Percentiles rank a stretch among this genome's conserved stretches.
These are phyloP conservation scores for Alternaria alternata DNA, from an alignment of 2,329 filamentous ascomycete genomes.

Conservation along the genomic window DNA sequence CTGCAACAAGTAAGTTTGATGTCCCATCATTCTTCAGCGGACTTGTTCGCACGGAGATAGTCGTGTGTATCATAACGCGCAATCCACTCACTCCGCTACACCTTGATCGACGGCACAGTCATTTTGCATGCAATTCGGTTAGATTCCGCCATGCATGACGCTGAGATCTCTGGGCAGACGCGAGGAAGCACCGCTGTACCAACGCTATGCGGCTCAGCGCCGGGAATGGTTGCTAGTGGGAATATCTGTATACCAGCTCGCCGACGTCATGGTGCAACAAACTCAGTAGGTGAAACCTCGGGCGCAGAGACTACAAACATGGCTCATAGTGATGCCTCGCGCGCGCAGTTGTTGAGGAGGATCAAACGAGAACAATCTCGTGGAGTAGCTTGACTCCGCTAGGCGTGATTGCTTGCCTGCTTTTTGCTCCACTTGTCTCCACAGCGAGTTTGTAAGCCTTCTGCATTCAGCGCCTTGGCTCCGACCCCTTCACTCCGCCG, in stretches of 20 bases:
- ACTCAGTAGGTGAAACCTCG: not conserved
- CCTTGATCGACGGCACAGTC: not conserved
- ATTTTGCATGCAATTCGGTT: not conserved
- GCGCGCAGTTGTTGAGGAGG: not conserved
- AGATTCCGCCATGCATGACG: conserved; percentile 9
- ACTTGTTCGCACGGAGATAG: conserved; percentile 22
- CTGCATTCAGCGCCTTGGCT: not conserved
- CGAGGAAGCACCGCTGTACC: not conserved
- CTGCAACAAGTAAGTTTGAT: not conserved
- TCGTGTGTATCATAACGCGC: conserved; percentile 7
- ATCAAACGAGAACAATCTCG: not conserved
- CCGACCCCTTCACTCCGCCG: not conserved
- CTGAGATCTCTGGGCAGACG: not conserved
- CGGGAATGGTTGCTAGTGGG: not conserved
- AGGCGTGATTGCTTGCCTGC: not conserved
- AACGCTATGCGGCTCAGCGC: not conserved
- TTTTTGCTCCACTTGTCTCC: conserved; percentile 1
- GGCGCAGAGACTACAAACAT: not conserved
- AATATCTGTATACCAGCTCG: not conserved
- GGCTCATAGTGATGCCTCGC: not conserved
- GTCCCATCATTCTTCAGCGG: conserved; percentile 21
- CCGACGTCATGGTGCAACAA: not conserved
- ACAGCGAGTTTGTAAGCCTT: not conserved
- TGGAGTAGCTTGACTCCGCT: conserved; percentile 3
- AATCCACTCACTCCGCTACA: conserved; percentile 9